Conservation (phyloP, 208 protist genomes). For the Jaenimonas drosophilae region DNA sequence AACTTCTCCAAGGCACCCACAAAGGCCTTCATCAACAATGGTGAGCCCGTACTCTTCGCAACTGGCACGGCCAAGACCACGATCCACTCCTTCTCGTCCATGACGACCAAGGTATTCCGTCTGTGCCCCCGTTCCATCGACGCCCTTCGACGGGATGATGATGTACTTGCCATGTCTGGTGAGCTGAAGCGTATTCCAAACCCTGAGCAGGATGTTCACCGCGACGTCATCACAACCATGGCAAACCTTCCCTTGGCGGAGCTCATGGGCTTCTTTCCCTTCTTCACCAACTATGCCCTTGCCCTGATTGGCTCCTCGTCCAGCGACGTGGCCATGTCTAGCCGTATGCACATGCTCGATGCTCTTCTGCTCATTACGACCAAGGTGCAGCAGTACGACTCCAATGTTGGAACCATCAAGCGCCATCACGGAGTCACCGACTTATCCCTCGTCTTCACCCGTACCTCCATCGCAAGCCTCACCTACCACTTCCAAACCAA, state of each 20-base stretch:
- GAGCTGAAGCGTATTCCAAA: slow-evolving; percentile 11
- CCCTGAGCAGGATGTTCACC: slow-evolving; percentile 20
- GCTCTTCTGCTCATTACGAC: slow-evolving; percentile 50
- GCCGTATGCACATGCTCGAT: slow-evolving; percentile 67
- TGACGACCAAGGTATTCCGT: slow-evolving; percentile 49
- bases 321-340: slow-evolving; percentile 35
- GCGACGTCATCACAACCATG: slow-evolving; percentile 41
- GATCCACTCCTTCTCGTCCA: slow-evolving; percentile 64
- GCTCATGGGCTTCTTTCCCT: slow-evolving; percentile 79
- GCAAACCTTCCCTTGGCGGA: slow-evolving; percentile 63
- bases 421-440: slow-evolving; percentile 32
- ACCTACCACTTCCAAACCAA: slow-evolving; percentile 81
- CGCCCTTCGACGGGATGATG: slow-evolving; percentile 26
- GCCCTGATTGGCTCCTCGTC: slow-evolving; percentile 72
- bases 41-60: slow-evolving; percentile 32
- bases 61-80: slow-evolving; percentile 63
- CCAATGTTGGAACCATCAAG: slow-evolving; percentile 28
- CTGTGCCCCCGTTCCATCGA: slow-evolving; percentile 35
- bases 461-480: slow-evolving; percentile 49
- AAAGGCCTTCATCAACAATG: slow-evolving; percentile 54
- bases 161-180: slow-evolving; percentile 34
- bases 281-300: slow-evolving; percentile 63
- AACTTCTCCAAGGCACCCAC: slow-evolving; percentile 58
- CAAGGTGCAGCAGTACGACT: slow-evolving; percentile 63
- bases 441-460: slow-evolving; percentile 17